Conservation (phyloP, 2,329 filamentous ascomycete species). For the Didymella sp. region DNA sequence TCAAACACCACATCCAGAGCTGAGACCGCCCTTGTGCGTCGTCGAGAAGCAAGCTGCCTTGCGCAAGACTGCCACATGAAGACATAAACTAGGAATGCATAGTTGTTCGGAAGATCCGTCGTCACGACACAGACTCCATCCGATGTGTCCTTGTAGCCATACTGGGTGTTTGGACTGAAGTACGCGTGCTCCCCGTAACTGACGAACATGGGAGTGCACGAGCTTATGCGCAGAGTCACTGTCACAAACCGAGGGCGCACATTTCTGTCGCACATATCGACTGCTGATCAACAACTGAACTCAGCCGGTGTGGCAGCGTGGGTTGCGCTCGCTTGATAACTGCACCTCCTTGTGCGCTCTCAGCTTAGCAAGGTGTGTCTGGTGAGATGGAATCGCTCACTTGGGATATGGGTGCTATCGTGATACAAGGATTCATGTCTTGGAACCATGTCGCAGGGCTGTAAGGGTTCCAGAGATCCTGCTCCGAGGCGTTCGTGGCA, state of each 20-base stretch:
- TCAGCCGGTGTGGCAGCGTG: neutral
- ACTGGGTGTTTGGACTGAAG: neutral
- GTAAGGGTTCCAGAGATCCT: neutral
- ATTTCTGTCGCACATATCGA: conserved; percentile 1
- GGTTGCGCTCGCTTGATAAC: neutral
- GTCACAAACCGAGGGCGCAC: neutral
- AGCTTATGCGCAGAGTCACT: conserved; percentile 2
- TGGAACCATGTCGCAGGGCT: neutral
- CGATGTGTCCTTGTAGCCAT: neutral
- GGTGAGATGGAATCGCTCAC: neutral
- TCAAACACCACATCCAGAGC: neutral
- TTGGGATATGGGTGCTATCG: too few species aligned
- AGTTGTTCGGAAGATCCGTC: too few species aligned
- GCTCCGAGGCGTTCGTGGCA: neutral
- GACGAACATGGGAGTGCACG: neutral
- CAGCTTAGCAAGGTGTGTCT: neutral
- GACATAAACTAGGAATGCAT: neutral
- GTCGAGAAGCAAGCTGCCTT: neutral
- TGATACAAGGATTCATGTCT: too few species aligned
- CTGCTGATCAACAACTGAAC: neutral
- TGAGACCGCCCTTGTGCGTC: neutral
- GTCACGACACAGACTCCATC: neutral
- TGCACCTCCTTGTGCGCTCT: neutral
- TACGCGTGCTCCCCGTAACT: neutral
- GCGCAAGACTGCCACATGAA: neutral